Evolutionary conservation across 371 early-diverging fungal genomes (phyloP), one percentile per base, ranked within the genome.

Genomic region (Mucor sp.): DNA sequence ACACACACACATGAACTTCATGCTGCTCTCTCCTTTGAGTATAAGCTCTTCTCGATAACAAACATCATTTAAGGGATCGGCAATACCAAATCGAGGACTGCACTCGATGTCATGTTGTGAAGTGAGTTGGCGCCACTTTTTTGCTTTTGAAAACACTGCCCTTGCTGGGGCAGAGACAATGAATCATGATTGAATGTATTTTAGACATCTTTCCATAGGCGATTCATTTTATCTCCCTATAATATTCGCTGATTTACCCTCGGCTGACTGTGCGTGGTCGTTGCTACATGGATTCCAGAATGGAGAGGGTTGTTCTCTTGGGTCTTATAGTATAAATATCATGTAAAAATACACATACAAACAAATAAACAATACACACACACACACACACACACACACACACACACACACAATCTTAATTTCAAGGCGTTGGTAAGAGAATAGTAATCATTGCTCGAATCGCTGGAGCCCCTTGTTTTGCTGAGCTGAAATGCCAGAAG

Each of bases 101-200:
- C 9, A 47, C 2, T 19, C 32, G 19, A 57, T 57, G 58, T 57
- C 58, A 28, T 47, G 41, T 15, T 17, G 60, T 62, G 62, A 62
- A 62, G 62, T 62, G 62, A 48, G 50, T 62, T 62, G 53, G 50
- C 66, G 66, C 66, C 59, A 58, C 59, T 47, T 41, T 64, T 55
- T 43, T 37, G 35, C 4, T 7, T 50, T 53, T 27, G 12, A 48
- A 23, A 21, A 8, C 23, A 48, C 19, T 25, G 19, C 11, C 21
- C 1, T 6, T 23, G 12, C 21, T 50, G 23, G 8, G 21, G 23
- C 23, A 53, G 8, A 25, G 53, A 53, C 23, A 50, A 50, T 50
- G 19, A 50, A 12, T 50, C 21, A 14, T 53, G 23, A 53, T 53
- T 53, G 23, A 25, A 12, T 9, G 12, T 35, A 35, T 35, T 35